Percentiles rank a stretch among this genome's conserved stretches.
Conservation (phyloP, 805 yeast species). For the Kuraishia ogatae region DNA sequence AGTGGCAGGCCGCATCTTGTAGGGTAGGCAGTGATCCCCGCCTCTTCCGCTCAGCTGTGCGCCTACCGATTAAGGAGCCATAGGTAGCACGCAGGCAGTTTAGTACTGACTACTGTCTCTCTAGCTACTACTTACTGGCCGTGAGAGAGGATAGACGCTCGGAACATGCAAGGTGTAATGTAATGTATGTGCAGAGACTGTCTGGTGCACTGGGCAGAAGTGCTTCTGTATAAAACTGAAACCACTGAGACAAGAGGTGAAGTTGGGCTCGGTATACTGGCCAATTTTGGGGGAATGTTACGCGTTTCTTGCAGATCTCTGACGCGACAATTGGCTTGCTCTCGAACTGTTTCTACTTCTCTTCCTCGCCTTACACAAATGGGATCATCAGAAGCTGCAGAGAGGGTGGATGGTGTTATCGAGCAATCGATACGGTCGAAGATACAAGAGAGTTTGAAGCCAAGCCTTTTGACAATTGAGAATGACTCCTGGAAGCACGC, state of each 20-base stretch:
- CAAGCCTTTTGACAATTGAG: slow-evolving; percentile 37
- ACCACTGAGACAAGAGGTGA: no score
- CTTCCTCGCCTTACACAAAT: not conserved
- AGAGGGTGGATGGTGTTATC: slow-evolving; percentile 28
- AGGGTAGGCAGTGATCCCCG: not conserved
- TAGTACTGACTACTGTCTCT: no score
- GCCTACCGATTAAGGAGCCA: no score
- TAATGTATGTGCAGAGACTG: no score
- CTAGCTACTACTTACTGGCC: no score
- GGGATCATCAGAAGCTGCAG: not conserved
- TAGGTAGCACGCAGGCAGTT: no score
- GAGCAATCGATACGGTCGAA: slow-evolving; percentile 38
- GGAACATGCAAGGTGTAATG: no score
- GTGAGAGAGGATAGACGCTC: no score
- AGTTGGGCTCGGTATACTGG: no score
- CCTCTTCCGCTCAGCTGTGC: not conserved
- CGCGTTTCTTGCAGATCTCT: not conserved
- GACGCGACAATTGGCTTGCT: not conserved
- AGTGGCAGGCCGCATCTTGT: not conserved
- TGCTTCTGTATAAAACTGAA: no score
- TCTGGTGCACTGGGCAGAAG: no score
- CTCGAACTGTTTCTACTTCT: not conserved
- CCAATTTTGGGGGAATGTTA: not conserved
- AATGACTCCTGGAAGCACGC: slow-evolving; percentile 88
- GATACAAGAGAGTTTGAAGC: slow-evolving; percentile 33